Conservation (phyloP, 2,329 filamentous ascomycete genomes). For the Penicillium verrucosum region DNA sequence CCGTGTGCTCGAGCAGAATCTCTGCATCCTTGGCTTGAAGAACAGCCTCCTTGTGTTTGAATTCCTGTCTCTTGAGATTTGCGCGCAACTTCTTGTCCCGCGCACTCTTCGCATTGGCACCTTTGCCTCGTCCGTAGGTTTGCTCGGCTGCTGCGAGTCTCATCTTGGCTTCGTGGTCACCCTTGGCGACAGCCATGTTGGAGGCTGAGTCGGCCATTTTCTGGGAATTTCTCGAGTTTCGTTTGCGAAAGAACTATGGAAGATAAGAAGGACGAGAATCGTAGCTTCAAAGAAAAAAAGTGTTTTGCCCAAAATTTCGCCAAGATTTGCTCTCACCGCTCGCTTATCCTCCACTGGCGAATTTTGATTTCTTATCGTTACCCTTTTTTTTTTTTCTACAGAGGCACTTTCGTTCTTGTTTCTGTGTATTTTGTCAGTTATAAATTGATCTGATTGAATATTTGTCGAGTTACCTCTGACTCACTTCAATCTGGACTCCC, state of each 20-base stretch:
- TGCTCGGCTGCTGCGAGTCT: slow-evolving; percentile 57
- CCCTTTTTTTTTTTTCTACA: slow-evolving; percentile 15
- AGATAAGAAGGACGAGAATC: slow-evolving; percentile 9
- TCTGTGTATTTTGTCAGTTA: not conserved
- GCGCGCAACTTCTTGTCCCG: slow-evolving; percentile 86
- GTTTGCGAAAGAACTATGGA: slow-evolving; percentile 4
- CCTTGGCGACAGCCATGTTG: slow-evolving; percentile 29
- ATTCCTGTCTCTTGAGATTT: slow-evolving; percentile 74
- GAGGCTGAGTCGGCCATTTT: slow-evolving; percentile 32
- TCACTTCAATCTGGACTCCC: slow-evolving; percentile 46
- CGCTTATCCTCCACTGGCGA: slow-evolving; percentile 38
- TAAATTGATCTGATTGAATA: slow-evolving; percentile 1
- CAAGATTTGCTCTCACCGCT: slow-evolving; percentile 35
- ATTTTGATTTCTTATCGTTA: slow-evolving; percentile 34
- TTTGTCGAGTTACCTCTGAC: not conserved
- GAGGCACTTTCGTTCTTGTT: slow-evolving; percentile 3
- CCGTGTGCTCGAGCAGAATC: slow-evolving; percentile 81
- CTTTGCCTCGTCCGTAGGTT: slow-evolving; percentile 79
- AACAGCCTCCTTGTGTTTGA: slow-evolving; percentile 75
- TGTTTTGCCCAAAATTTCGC: slow-evolving; percentile 35
- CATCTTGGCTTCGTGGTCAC: slow-evolving; percentile 41
- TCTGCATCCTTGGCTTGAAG: slow-evolving; percentile 91
- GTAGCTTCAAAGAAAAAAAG: slow-evolving; percentile 18
- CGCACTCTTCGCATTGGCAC: slow-evolving; percentile 68
- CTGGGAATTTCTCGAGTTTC: slow-evolving; percentile 3